Conservation (phyloP, 805 yeast species). For the Saccharomycopsis selenospora region DNA sequence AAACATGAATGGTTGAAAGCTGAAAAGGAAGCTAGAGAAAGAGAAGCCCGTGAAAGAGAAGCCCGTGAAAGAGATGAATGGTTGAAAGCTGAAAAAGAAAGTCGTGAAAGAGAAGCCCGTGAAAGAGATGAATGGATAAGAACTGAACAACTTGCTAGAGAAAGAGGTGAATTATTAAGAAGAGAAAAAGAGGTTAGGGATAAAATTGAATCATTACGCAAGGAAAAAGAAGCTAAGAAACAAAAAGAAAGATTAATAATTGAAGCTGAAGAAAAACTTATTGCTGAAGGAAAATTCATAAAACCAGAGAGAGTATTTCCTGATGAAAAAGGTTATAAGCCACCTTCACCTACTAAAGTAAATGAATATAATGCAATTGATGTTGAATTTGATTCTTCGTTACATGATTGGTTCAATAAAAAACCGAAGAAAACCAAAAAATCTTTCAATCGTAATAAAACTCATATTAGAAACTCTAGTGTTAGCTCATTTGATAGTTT, state of each 20-base stretch:
- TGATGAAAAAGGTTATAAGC: not conserved
- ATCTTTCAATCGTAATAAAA: slow-evolving; percentile 34
- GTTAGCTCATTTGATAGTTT: not conserved
- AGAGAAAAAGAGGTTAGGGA: slow-evolving; percentile 5
- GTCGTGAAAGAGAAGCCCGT: not conserved
- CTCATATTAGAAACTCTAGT: not conserved
- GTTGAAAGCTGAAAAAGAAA: not conserved
- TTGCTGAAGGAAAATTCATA: not conserved
- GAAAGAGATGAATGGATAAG: slow-evolving; percentile 2
- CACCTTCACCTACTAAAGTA: not conserved
- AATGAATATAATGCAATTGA: slow-evolving; percentile 7
- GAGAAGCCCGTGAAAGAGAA: not conserved
- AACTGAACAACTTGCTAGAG: not conserved
- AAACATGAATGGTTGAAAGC: not conserved
- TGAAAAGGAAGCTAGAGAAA: not conserved
- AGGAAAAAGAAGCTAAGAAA: not conserved
- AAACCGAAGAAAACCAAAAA: slow-evolving; percentile 39
- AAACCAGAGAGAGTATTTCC: slow-evolving; percentile 1
- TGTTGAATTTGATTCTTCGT: slow-evolving; percentile 12
- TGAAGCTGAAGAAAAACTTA: not conserved
- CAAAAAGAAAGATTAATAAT: not conserved
- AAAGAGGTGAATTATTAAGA: not conserved
- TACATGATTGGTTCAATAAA: slow-evolving; percentile 20
- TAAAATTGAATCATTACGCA: not conserved
- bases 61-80: too few species aligned